Conservation (phyloP, 495 filamentous ascomycete genomes). For the Penicillium bovifimosum region DNA sequence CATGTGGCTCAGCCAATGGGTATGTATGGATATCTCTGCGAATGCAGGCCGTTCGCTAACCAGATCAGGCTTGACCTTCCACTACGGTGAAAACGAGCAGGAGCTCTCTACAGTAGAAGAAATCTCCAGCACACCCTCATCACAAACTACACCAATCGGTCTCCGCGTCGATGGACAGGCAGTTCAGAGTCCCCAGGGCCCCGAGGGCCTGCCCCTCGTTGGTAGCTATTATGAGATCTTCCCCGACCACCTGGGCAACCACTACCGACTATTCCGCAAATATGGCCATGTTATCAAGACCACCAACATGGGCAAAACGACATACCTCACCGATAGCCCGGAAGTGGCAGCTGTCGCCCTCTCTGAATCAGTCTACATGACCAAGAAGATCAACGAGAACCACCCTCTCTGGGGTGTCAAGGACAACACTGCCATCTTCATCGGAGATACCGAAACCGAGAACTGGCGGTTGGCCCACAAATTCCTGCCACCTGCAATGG, state of each 20-base stretch:
- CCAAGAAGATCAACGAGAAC: conserved; percentile 45
- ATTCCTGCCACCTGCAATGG: conserved; percentile 49
- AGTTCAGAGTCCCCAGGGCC: conserved; percentile 41
- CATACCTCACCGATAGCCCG: conserved; percentile 47
- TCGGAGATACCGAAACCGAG: conserved; percentile 46
- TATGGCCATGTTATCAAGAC: conserved; percentile 54
- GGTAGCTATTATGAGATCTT: conserved; percentile 52
- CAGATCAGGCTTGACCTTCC: conserved; percentile 33
- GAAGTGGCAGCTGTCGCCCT: conserved; percentile 33
- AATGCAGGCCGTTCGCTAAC: neutral
- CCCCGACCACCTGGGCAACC: conserved; percentile 55
- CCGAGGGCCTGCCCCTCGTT: conserved; percentile 43
- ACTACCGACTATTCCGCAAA: conserved; percentile 48
- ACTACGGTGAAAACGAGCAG: conserved; percentile 18
- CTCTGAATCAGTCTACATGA: conserved; percentile 42
- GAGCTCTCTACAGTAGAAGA: conserved; percentile 23
- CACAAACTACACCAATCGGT: conserved; percentile 23
- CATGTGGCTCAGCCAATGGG: conserved; percentile 19
- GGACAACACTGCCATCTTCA: conserved; percentile 46
- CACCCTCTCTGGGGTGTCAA: conserved; percentile 49
- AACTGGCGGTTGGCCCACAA: conserved; percentile 47
- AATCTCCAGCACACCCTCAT: conserved; percentile 17
- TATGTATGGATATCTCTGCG: neutral
- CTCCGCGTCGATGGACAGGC: conserved; percentile 42
- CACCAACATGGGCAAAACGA: conserved; percentile 47